Evolutionary conservation across 1,284 basidiomycete species (phyloP).

Genomic region (Austroboletus novae-zelandiae): DNA sequence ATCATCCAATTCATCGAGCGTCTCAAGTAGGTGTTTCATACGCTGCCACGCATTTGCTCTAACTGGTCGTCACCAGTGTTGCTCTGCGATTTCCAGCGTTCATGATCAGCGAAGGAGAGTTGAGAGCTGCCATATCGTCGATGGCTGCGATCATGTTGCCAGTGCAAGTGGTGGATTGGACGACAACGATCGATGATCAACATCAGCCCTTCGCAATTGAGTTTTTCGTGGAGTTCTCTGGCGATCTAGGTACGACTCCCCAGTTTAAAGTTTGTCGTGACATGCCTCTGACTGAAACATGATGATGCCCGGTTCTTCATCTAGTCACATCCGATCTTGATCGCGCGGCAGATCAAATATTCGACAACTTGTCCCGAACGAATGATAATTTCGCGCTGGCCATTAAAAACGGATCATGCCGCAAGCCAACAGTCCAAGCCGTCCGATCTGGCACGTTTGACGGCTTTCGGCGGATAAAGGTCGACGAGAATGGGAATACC

Average conservation of each 20-base stretch:
- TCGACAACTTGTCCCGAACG: conserved; percentile 3
- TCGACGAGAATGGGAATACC: conserved; percentile 12
- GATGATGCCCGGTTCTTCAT: too few species aligned
- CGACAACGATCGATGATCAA: conserved; percentile 12
- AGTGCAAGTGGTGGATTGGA: conserved; percentile 12
- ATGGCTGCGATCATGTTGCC: not conserved
- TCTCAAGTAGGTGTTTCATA: conserved; percentile 5
- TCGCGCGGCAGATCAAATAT: not conserved
- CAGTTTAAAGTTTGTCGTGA: too few species aligned
- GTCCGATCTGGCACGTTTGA: conserved; percentile 15
- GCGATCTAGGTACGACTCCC: not conserved
- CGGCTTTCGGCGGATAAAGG: conserved; percentile 17
- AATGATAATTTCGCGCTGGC: not conserved
- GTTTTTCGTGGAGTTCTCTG: not conserved
- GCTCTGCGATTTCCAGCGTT: conserved; percentile 11
- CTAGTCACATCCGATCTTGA: not conserved
- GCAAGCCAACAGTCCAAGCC: not conserved
- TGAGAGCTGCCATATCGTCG: conserved; percentile 5
- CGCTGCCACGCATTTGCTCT: not conserved
- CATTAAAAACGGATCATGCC: not conserved
- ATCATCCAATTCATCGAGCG: conserved; percentile 19
- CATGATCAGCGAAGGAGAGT: not conserved
- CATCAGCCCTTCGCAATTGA: not conserved
- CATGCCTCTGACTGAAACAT: too few species aligned
- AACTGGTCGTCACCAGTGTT: conserved; percentile 4